Percentiles rank a stretch among this genome's conserved stretches.
phyloP scores from a whole-genome alignment of 345 rosid species.

The Acer negundo region DNA sequence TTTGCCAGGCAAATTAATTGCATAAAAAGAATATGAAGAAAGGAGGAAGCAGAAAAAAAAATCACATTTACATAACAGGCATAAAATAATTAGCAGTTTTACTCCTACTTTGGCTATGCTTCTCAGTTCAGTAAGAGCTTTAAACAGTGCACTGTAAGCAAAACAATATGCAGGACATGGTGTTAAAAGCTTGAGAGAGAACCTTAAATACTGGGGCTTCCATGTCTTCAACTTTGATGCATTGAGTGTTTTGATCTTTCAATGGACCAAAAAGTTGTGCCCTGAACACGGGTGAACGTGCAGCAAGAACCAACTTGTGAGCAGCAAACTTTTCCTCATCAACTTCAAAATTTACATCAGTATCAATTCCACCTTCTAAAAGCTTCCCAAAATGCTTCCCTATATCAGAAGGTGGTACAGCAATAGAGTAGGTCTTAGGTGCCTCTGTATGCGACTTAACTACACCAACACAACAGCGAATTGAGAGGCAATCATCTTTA shows the following conservation, averaged over 20 bases:
- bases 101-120: not conserved
- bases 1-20: not conserved
- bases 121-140: not conserved
- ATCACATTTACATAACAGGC: not conserved
- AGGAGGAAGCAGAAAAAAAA: not conserved
- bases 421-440: slow-evolving; percentile 60
- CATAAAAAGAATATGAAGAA: not conserved
- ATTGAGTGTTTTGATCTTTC: slow-evolving; percentile 49
- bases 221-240: slow-evolving; percentile 60
- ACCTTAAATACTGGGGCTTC: slow-evolving; percentile 77
- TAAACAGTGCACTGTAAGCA: not conserved
- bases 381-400: slow-evolving; percentile 61
- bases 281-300: slow-evolving; percentile 79
- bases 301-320: slow-evolving; percentile 73
- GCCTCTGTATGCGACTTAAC: slow-evolving; percentile 74
- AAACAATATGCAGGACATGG: not conserved
- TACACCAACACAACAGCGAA: slow-evolving; percentile 74
- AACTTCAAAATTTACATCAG: slow-evolving; percentile 60
- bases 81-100: not conserved
- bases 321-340: slow-evolving; percentile 67
- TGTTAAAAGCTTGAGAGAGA: not conserved
- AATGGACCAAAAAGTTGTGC: slow-evolving; percentile 84
- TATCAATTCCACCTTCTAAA: slow-evolving; percentile 55
- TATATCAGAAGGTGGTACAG: slow-evolving; percentile 59
- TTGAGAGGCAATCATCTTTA: slow-evolving; percentile 66